Base-by-base conservation (phyloP, 192 early-diverging fungal genomes). In the Hyaloraphidium curvatum region DNA sequence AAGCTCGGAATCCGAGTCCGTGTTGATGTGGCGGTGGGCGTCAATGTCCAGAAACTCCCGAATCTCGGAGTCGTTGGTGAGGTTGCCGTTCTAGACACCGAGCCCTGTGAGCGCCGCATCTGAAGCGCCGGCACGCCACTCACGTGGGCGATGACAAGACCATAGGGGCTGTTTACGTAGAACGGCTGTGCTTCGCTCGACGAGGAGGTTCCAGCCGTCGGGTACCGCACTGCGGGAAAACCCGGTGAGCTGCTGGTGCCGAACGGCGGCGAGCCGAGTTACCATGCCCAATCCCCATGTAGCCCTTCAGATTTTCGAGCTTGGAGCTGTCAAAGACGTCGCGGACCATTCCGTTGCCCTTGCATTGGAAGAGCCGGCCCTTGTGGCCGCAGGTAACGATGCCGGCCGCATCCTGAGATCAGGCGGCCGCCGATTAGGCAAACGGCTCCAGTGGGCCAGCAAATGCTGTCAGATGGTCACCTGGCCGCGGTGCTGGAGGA, bases 331-430 rank as follows among this genome's bases (percentile, higher is more conserved):
- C 73, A 66, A 99, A 97, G 25, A 99, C 91, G 69, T 99, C 93
- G 53, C 89, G 79, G 29, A 99, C 92, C 93, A 99, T 91, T 50
- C 95, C 95, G 67, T 91, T 99, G 54, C 85, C 91, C 67, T 99
- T 99, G 75, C 89, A 87, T 70, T 99, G 95, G 72, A 85, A 92
- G 62, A 99, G 71, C 40, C 93, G 83, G 29, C 95, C 95, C 64
- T 93, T 89, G 55, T 79, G 67, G 14, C 90, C 95, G 65, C 91
- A 99, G 3, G 95, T 99, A 39, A 99, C 82, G 58, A 99, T 95
- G 39, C 95, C 95, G 4, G 95, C 93, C 11, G 95, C 92, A 79
- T 99, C 95, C 95, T 99, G n/a, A n/a, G n/a, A n/a, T n/a, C n/a
- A n/a, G n/a, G n/a, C n/a, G n/a, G n/a, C n/a, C n/a, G n/a, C n/a